Percentiles rank a stretch among this genome's conserved stretches.
Evolutionary conservation across 176 grass and related monocot species (phyloP).

Genomic region (Musa schizocarpa): DNA sequence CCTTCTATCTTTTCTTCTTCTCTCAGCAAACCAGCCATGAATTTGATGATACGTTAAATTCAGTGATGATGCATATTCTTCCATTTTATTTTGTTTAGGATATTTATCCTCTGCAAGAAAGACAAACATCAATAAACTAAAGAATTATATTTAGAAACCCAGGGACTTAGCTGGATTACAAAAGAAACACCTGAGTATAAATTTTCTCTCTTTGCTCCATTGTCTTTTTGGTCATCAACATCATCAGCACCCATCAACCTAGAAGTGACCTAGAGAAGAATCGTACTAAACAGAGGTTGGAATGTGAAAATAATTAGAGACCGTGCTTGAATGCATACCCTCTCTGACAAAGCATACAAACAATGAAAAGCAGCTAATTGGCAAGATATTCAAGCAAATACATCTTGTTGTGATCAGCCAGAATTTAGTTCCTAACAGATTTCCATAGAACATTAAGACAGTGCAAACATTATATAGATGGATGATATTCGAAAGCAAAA

Average conservation of each 20-base stretch:
- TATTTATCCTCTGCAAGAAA: conserved; percentile 53
- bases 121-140: background rate
- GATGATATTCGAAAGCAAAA: no score
- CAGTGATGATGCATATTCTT: conserved; percentile 49
- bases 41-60: conserved; percentile 73
- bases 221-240: conserved; percentile 23
- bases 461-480: background rate
- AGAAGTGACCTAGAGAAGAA: background rate
- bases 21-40: conserved; percentile 83
- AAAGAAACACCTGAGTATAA: conserved; percentile 57
- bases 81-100: conserved; percentile 56
- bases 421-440: background rate
- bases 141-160: background rate
- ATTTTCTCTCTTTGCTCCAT: conserved; percentile 51
- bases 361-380: background rate
- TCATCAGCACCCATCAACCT: conserved; percentile 11
- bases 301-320: background rate
- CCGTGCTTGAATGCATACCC: background rate
- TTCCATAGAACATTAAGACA: background rate
- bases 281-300: background rate
- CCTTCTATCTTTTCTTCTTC: conserved; percentile 86
- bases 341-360: background rate
- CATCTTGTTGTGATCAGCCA: background rate
- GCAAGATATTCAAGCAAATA: background rate
- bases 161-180: background rate